Evolutionary conservation across 768 basidiomycete genomes (phyloP).

Genomic region (Mycena chlorophos): DNA sequence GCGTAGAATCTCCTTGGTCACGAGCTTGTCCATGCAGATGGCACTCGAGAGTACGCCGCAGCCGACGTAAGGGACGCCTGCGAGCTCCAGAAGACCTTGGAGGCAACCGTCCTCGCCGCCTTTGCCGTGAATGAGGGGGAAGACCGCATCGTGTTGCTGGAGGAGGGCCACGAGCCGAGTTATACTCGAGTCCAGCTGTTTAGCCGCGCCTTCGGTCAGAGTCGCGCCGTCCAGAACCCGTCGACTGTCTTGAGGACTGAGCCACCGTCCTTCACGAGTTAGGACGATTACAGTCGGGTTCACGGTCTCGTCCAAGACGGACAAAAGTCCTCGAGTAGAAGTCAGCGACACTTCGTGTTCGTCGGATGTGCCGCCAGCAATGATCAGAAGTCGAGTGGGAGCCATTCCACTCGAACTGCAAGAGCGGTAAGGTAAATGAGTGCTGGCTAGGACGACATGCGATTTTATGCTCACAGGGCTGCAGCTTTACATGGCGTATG

Average conservation of each 20-base stretch:
- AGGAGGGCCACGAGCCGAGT: not conserved
- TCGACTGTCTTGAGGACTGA: not conserved
- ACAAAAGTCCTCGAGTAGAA: not conserved
- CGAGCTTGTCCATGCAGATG: not conserved
- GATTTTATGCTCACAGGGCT: too few relatives aligned
- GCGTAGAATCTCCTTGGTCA: not conserved
- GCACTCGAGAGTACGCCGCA: not conserved
- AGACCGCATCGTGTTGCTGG: not conserved
- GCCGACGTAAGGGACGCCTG: not conserved
- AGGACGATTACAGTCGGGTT: not conserved
- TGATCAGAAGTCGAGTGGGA: not conserved
- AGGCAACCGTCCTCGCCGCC: not conserved
- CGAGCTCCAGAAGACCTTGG: not conserved
- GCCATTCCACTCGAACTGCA: not conserved
- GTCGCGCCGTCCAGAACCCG: not conserved
- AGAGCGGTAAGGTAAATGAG: not conserved
- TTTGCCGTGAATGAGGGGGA: not conserved
- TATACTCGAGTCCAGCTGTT: not conserved
- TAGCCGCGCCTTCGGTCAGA: not conserved
- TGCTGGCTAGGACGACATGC: not conserved
- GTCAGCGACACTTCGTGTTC: not conserved
- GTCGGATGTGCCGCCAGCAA: not conserved
- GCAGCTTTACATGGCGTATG: too few relatives aligned
- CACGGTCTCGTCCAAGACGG: not conserved
- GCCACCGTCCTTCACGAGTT: not conserved